Evolutionary conservation across 2,329 filamentous ascomycete species (phyloP).

Genomic region (Neoascochyta sp.): DNA sequence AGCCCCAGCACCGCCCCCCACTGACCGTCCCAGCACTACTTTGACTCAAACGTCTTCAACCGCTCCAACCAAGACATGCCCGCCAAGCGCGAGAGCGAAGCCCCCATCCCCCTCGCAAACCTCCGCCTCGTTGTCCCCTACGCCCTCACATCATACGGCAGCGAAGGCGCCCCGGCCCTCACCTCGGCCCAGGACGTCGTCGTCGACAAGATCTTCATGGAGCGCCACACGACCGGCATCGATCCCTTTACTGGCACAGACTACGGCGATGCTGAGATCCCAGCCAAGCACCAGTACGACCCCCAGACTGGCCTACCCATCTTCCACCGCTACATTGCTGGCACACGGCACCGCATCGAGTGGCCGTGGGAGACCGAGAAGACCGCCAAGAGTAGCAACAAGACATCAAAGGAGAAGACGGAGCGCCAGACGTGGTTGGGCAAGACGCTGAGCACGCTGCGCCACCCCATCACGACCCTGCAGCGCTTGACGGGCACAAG

Average conservation of each 20-base stretch:
- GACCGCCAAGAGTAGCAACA: slow-evolving; percentile 5
- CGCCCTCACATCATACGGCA: slow-evolving; percentile 52
- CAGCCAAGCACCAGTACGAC: slow-evolving; percentile 29
- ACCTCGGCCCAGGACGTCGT: slow-evolving; percentile 53
- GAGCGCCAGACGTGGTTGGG: slow-evolving; percentile 12
- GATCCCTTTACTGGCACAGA: slow-evolving; percentile 30
- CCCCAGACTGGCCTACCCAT: slow-evolving; percentile 26
- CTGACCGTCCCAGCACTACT: slow-evolving; percentile 38
- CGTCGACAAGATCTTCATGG: slow-evolving; percentile 31
- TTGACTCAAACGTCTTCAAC: slow-evolving; percentile 39
- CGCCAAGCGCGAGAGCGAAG: slow-evolving; percentile 48
- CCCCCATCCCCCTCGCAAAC: slow-evolving; percentile 63
- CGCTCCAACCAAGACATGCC: slow-evolving; percentile 27
- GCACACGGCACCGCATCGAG: slow-evolving; percentile 28
- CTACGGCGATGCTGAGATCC: slow-evolving; percentile 23
- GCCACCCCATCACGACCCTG: slow-evolving; percentile 16
- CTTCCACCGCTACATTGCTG: slow-evolving; percentile 37
- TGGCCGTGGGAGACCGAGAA: slow-evolving; percentile 31
- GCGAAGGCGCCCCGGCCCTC: slow-evolving; percentile 55
- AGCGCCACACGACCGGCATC: slow-evolving; percentile 30
- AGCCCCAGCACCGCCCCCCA: background rate
- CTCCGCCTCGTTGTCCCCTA: slow-evolving; percentile 76
- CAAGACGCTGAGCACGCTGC: slow-evolving; percentile 14
- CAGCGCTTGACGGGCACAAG: slow-evolving; percentile 13
- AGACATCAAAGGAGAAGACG: slow-evolving; percentile 5